Conservation (phyloP, 2,329 filamentous ascomycete genomes). For the Colletotrichum musicola region DNA sequence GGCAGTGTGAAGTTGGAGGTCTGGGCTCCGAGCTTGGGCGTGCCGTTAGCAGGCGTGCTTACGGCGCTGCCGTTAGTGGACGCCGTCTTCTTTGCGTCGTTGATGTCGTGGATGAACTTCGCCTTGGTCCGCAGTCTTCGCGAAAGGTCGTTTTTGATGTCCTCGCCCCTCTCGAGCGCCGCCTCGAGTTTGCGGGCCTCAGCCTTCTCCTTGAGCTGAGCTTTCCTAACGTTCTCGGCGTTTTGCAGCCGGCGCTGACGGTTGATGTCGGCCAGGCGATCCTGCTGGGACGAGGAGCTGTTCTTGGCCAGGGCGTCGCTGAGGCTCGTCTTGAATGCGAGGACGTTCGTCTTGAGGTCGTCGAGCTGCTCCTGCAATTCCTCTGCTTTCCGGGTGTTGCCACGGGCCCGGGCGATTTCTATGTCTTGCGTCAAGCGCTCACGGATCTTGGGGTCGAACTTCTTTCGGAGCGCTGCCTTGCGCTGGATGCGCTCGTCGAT, state of each 20-base stretch:
- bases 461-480: constrained; percentile 75
- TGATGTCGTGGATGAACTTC: constrained; percentile 76
- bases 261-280: constrained; percentile 87
- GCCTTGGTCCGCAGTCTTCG: constrained; percentile 75
- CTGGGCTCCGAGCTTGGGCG: constrained; percentile 61
- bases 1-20: constrained; percentile 59
- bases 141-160: constrained; percentile 68
- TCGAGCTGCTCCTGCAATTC: constrained; percentile 72
- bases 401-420: constrained; percentile 73
- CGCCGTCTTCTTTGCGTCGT: constrained; percentile 52
- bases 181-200: constrained; percentile 71
- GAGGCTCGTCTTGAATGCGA: constrained; percentile 79
- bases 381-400: constrained; percentile 69
- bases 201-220: constrained; percentile 84
- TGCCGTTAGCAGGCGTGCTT: constrained; percentile 65
- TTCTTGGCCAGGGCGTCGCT: constrained; percentile 65
- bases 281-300: constrained; percentile 75
- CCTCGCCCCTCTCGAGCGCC: constrained; percentile 73
- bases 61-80: constrained; percentile 59
- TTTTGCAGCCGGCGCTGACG: constrained; percentile 86
- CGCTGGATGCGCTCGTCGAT: constrained; percentile 83
- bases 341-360: constrained; percentile 74
- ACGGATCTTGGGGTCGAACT: constrained; percentile 76
- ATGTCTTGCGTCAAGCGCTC: constrained; percentile 75
- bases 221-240: constrained; percentile 89